phyloP scores from a whole-genome alignment of 495 filamentous ascomycete genomes.

The Daldinia loculata region DNA sequence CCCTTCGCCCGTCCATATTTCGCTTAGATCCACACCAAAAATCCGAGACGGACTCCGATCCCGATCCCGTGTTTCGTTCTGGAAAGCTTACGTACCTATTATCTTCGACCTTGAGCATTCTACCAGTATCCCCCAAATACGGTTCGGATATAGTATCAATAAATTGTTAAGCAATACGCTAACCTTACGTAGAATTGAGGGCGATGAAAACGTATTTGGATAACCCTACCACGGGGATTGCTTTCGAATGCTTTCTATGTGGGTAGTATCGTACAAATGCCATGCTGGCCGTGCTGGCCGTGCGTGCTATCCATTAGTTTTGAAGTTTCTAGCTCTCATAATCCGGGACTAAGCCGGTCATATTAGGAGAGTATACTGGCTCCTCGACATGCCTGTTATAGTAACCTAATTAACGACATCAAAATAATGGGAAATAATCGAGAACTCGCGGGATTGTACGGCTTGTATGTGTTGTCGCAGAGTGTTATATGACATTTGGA shows the following conservation, averaged over 20 bases:
- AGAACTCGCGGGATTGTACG: not conserved
- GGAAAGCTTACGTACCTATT: not conserved
- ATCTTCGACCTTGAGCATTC: not conserved
- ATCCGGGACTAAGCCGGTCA: not conserved
- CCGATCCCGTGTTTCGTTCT: conserved; percentile 13
- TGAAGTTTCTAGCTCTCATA: not conserved
- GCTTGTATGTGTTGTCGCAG: not conserved
- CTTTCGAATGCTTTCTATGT: not conserved
- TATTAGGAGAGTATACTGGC: not conserved
- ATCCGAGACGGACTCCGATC: conserved; percentile 12
- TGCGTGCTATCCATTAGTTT: not conserved
- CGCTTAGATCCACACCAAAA: not conserved
- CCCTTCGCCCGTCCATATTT: not conserved
- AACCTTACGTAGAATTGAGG: not conserved
- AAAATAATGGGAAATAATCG: not conserved
- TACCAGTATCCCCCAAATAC: not conserved
- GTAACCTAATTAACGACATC: not conserved
- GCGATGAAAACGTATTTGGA: not conserved
- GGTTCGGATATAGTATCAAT: not conserved
- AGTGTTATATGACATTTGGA: not conserved
- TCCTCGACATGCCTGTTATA: not conserved
- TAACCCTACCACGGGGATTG: not conserved
- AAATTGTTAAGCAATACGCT: not conserved
- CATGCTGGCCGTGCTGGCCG: not conserved
- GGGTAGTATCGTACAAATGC: not conserved